Evolutionary conservation across 306 rosid species (phyloP), one percentile per base, ranked within the genome.

Genomic region (Cucumis hystrix): DNA sequence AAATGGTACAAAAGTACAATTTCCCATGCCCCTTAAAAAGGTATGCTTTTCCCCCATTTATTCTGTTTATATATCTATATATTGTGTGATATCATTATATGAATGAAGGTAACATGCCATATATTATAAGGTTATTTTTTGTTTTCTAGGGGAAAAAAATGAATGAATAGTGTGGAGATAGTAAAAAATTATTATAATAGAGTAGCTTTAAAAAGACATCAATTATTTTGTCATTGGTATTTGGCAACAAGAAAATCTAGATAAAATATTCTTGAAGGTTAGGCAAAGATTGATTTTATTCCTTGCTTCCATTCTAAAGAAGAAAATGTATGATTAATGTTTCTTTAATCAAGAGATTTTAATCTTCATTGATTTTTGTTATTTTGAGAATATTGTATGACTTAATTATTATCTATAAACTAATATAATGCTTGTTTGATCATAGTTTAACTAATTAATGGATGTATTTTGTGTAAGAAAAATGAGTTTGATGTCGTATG

Each of bases 21-120:
- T 25, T 21, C 0, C 35, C 16, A 58, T 58, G 64, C 35, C 64
- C 5, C 33, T 21, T 8, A 21, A 20, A 20, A 58, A 28, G 16
- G 4, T 10, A 11, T 12, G 10, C 10, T 43, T 10, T 10, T 8
- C 13, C 81, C 73, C 82, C 63, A 45, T 69, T 58, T 58, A 58
- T 64, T 60, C 12, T 47, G 54, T 47, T 43, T 43, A 7, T 43
- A 43, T 7, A 43, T 43, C 79, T 69, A 45, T 69, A 10, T 58
- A 21, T 64, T 60, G 12, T 47, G 54, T 47, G 17, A 47, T 47
- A 13, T 47, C 52, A 47, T 47, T 21, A 74, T 74, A 43, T 35
- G 82, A 66, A 57, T 47, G 83, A 80, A 63, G 52, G 79, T 80
- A 62, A 80, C 83, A 63, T 56, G 37, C 21, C 64, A 21, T 21